Evolutionary conservation across 352 stramenopile genomes (phyloP).

Genomic region (Globisporangium perplexum): DNA sequence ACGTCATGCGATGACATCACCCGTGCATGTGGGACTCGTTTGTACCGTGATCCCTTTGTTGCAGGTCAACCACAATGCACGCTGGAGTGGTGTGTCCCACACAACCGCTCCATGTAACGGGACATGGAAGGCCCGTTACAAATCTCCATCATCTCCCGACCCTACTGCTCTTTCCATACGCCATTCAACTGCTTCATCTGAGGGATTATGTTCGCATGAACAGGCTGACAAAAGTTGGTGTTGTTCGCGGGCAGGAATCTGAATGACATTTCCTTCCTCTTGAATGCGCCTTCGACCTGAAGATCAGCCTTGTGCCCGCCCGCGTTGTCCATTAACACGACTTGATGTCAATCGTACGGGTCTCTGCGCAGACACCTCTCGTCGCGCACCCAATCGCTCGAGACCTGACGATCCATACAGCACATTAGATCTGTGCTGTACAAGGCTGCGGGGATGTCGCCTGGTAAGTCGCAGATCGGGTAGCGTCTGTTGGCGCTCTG

Average conservation of each 20-base stretch:
- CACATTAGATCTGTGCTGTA: neutral
- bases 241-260: constrained; percentile 6
- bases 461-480: neutral
- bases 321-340: constrained; percentile 1
- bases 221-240: constrained; percentile 11
- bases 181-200: no score
- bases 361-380: neutral
- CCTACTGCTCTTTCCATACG: constrained; percentile 4
- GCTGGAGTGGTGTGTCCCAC: no score
- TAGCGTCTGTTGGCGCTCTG: neutral
- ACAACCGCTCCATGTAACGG: no score
- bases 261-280: neutral
- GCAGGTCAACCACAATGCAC: no score
- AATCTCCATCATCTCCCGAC: constrained; percentile 8
- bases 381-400: neutral
- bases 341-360: neutral
- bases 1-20: no score
- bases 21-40: no score
- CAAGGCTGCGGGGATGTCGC: neutral
- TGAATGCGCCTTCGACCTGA: neutral
- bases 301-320: neutral
- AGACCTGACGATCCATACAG: constrained; percentile 1
- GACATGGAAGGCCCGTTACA: no score
- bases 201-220: constrained; percentile 4
- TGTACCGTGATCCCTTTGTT: no score